These are phyloP conservation scores for Trichoderma lentiforme DNA, from an alignment of 2,329 filamentous ascomycete species.

Conservation along the genomic window DNA sequence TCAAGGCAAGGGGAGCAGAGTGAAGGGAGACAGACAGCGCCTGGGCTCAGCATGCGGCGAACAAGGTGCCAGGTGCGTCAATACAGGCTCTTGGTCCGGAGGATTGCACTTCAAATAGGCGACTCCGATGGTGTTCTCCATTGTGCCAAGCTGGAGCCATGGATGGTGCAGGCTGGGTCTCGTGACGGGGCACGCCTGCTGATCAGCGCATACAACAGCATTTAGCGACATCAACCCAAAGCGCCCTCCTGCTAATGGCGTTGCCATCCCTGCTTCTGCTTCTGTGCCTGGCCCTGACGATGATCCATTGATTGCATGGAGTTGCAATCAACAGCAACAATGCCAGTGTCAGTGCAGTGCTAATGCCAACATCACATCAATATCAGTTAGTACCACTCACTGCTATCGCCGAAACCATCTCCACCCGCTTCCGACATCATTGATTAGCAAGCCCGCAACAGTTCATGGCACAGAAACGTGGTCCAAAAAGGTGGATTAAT, in stretches of 20 bases:
- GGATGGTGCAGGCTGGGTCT: slow-evolving; percentile 6
- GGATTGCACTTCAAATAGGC: background rate
- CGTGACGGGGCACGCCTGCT: slow-evolving; percentile 14
- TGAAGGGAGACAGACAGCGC: background rate
- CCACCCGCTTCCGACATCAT: background rate
- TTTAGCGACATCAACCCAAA: slow-evolving; percentile 10
- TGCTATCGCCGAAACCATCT: background rate
- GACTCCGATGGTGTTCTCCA: background rate
- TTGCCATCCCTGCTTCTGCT: slow-evolving; percentile 1
- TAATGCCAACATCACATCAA: background rate
- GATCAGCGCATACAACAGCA: slow-evolving; percentile 10
- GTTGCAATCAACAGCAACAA: background rate
- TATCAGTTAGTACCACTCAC: background rate
- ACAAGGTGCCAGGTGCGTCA: background rate
- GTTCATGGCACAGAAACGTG: slow-evolving; percentile 5
- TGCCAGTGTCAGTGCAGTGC: background rate
- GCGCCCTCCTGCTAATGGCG: background rate
- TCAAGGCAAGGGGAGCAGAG: background rate
- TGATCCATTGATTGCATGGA: background rate
- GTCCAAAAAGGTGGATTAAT: background rate
- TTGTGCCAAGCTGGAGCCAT: background rate
- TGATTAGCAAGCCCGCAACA: background rate
- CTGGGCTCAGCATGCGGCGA: background rate
- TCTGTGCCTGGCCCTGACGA: slow-evolving; percentile 6
- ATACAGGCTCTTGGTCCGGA: background rate